Conservation (phyloP, 1,139 yeast species). For the Tardiomyces depauwii region DNA sequence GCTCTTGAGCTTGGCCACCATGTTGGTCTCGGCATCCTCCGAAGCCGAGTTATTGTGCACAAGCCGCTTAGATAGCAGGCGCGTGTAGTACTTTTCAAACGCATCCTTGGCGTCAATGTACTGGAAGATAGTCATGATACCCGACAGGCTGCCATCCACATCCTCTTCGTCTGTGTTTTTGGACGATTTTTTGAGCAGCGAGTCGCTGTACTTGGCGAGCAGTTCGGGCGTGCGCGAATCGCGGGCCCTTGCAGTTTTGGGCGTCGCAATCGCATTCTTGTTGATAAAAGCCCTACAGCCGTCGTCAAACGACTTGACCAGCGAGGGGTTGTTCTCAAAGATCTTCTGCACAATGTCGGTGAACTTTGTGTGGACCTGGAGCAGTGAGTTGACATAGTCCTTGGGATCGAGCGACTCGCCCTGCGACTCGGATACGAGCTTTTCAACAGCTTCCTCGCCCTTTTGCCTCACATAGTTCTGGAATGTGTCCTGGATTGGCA, state of each 20-base stretch:
- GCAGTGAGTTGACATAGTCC: slow-evolving; percentile 65
- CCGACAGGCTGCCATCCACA: slow-evolving; percentile 57
- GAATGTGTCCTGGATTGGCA: slow-evolving; percentile 65
- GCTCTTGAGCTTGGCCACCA: slow-evolving; percentile 78
- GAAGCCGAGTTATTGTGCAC: slow-evolving; percentile 78
- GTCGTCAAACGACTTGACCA: slow-evolving; percentile 79
- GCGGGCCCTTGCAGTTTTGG: slow-evolving; percentile 32
- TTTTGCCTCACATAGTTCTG: slow-evolving; percentile 64
- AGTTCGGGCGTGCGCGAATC: slow-evolving; percentile 76
- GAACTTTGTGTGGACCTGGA: slow-evolving; percentile 58
- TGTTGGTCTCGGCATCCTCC: slow-evolving; percentile 73
- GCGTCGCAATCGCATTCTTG: slow-evolving; percentile 67
- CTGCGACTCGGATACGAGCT: slow-evolving; percentile 42
- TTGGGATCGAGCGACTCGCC: slow-evolving; percentile 50
- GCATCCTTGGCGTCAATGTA: slow-evolving; percentile 92
- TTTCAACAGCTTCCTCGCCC: slow-evolving; percentile 59
- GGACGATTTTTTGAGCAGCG: slow-evolving; percentile 62
- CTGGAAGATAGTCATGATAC: slow-evolving; percentile 77
- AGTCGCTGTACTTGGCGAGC: slow-evolving; percentile 82
- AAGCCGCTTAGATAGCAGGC: slow-evolving; percentile 78
- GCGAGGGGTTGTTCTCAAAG: slow-evolving; percentile 64
- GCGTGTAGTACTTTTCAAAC: slow-evolving; percentile 86
- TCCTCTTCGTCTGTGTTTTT: slow-evolving; percentile 60
- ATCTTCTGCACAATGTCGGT: slow-evolving; percentile 56
- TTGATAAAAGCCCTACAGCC: slow-evolving; percentile 85